Conservation (phyloP, 1,139 yeast genomes). For the Magnusiomyces tetraspermus region DNA sequence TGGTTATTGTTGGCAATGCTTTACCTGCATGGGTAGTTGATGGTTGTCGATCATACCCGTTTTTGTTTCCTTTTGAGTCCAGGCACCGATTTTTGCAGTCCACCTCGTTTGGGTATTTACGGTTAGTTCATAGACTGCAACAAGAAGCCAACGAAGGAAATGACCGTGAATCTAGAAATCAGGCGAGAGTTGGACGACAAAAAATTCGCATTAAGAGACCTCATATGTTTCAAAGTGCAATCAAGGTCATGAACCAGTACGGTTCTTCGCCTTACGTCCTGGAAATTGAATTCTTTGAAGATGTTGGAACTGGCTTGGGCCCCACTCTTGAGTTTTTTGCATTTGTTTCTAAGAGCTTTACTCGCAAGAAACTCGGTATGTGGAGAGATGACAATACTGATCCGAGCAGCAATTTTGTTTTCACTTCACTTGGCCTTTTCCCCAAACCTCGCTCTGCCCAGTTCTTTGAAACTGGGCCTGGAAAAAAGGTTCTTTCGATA, state of each 20-base stretch:
- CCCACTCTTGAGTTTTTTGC: conserved; percentile 93
- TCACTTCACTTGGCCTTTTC: conserved; percentile 48
- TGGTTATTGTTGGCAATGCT: conserved; percentile 79
- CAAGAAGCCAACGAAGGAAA: conserved; percentile 5
- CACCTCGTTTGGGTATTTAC: conserved; percentile 85
- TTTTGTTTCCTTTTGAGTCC: conserved; percentile 76
- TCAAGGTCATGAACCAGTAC: conserved; percentile 66
- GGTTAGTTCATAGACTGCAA: conserved; percentile 77
- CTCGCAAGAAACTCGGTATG: conserved; percentile 45
- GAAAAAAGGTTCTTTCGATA: conserved; percentile 41
- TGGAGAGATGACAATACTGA: conserved; percentile 53
- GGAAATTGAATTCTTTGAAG: conserved; percentile 83
- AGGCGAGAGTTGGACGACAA: conserved; percentile 74
- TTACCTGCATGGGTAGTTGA: conserved; percentile 80
- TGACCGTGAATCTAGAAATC: conserved; percentile 29
- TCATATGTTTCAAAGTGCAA: conserved; percentile 64
- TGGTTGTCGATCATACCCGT: conserved; percentile 67
- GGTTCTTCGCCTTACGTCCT: conserved; percentile 73
- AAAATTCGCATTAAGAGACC: conserved; percentile 71
- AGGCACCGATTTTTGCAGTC: conserved; percentile 72
- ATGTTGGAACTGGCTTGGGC: conserved; percentile 94
- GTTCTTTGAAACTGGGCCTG: conserved; percentile 18
- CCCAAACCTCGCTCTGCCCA: conserved; percentile 50
- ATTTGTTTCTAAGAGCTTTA: conserved; percentile 64
- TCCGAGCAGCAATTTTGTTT: conserved; percentile 37